These are phyloP conservation scores for Ogataea pini DNA, from an alignment of 805 yeast species.

Conservation along the genomic window DNA sequence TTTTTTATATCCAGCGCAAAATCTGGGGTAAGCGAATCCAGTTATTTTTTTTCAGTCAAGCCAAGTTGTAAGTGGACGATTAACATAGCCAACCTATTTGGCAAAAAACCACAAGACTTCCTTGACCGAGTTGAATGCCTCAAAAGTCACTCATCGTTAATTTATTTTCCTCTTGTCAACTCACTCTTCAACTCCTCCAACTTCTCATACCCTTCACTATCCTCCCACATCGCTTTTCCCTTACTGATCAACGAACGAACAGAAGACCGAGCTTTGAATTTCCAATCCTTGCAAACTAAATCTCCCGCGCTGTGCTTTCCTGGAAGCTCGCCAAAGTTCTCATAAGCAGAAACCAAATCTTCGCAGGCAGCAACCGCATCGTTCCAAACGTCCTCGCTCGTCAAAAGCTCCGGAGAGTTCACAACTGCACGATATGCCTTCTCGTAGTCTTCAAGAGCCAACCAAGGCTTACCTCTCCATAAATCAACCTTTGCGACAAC, in stretches of 20 bases:
- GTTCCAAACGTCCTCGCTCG: conserved; percentile 66
- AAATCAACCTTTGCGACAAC: conserved; percentile 80
- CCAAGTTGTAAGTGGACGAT: too few relatives aligned
- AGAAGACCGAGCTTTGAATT: conserved; percentile 72
- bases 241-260: conserved; percentile 75
- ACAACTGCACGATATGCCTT: conserved; percentile 78
- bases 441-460: conserved; percentile 79
- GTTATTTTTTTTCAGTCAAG: too few relatives aligned
- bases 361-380: conserved; percentile 76
- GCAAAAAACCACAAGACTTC: too few relatives aligned
- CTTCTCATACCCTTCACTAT: conserved; percentile 71
- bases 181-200: conserved; percentile 54
- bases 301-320: conserved; percentile 81
- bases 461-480: conserved; percentile 90
- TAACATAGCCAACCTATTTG: too few relatives aligned
- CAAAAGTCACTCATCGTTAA: too few relatives aligned
- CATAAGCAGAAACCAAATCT: conserved; percentile 84
- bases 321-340: conserved; percentile 79
- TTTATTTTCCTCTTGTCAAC: conserved; percentile 23
- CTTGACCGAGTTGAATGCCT: too few relatives aligned
- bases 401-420: conserved; percentile 62
- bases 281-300: conserved; percentile 91
- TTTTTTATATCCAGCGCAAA: too few relatives aligned
- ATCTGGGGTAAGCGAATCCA: too few relatives aligned
- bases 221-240: conserved; percentile 81